Percentiles rank a stretch among this genome's conserved stretches.
Conservation (phyloP, 495 filamentous ascomycete species). For the Penicillium riverlandense region DNA sequence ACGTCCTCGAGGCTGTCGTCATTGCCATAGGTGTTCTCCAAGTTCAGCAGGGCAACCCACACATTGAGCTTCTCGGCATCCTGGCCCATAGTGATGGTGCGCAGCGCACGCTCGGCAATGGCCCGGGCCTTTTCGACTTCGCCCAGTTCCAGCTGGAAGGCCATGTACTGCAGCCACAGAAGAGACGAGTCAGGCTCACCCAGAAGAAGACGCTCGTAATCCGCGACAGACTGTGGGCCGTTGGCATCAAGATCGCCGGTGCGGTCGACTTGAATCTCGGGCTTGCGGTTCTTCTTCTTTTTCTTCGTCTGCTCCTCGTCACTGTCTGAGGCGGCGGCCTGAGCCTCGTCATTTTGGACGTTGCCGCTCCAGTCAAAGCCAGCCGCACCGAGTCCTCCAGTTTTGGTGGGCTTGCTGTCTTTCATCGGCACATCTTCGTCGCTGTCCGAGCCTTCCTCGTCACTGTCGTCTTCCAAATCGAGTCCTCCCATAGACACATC, state of each 20-base stretch:
- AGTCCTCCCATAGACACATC: slow-evolving; percentile 43
- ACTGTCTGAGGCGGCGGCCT: slow-evolving; percentile 31
- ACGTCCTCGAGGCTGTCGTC: slow-evolving; percentile 78
- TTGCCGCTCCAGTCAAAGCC: slow-evolving; percentile 86
- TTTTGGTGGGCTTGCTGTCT: slow-evolving; percentile 15
- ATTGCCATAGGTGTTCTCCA: slow-evolving; percentile 85
- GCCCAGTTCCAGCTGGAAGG: slow-evolving; percentile 86
- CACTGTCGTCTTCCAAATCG: slow-evolving; percentile 45
- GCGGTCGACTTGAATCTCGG: slow-evolving; percentile 75
- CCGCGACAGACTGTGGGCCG: slow-evolving; percentile 83
- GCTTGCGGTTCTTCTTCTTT: slow-evolving; percentile 75
- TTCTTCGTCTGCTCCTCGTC: slow-evolving; percentile 51
- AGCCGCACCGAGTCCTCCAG: slow-evolving; percentile 59
- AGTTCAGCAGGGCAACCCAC: slow-evolving; percentile 89
- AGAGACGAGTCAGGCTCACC: slow-evolving; percentile 83
- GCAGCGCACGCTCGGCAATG: slow-evolving; percentile 81
- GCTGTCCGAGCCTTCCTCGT: slow-evolving; percentile 31
- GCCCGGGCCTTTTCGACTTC: slow-evolving; percentile 80
- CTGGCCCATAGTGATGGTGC: slow-evolving; percentile 80
- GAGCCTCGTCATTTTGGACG: slow-evolving; percentile 40
- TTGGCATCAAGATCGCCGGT: slow-evolving; percentile 83
- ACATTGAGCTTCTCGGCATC: slow-evolving; percentile 87
- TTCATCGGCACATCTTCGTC: slow-evolving; percentile 30
- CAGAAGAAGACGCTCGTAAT: slow-evolving; percentile 89
- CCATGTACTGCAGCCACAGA: slow-evolving; percentile 94